Base-by-base conservation (phyloP, 345 rosid species). In the Eucalyptus shirleyi region DNA sequence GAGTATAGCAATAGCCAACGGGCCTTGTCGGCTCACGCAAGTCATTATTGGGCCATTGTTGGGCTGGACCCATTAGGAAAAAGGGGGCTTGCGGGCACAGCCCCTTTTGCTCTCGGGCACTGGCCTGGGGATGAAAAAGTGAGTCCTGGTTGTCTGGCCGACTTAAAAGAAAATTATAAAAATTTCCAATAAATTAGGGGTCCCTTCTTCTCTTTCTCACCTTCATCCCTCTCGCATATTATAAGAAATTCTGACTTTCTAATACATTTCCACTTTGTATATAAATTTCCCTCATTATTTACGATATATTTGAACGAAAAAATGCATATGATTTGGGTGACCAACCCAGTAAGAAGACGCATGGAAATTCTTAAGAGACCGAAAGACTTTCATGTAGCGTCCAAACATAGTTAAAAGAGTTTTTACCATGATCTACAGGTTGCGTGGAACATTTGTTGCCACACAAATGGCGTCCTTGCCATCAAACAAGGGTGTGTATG, bases 401-500 rank as follows among this genome's bases (percentile, higher is more conserved):
- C 21, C 80, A 9, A 69, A 18, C 44, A 34, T 17, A 32, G 14
- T 1, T 12, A 5, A 34, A 69, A 69, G 4, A 67, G 42, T 32
- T 16, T 34, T 67, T 21, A 32, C 40, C 42, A 9, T 2, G 12
- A 67, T 1, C 80, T 4, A 32, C 42, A 17, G 24, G 42, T 67
- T 2, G 2, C 1, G 77, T 16, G 77, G 77, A 65, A 67, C 77
- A 67, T 67, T 67, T n/a, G 4, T 2, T 32, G 34, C 77, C 37
- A 13, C 80, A 3, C 4, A 67, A 67, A 67, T 32, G 80, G 13
- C 42, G 42, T 17, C 80, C 42, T 4, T 67, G 42, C 80, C 42
- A 67, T 1, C 40, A 67, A 32, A 32, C 12, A 3, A 0, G 42
- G 42, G 80, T 16, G 12, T 32, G 23, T 0, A 8, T 19, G 21